Evolutionary conservation across 345 rosid genomes (phyloP).

Genomic region (Salix viminalis): DNA sequence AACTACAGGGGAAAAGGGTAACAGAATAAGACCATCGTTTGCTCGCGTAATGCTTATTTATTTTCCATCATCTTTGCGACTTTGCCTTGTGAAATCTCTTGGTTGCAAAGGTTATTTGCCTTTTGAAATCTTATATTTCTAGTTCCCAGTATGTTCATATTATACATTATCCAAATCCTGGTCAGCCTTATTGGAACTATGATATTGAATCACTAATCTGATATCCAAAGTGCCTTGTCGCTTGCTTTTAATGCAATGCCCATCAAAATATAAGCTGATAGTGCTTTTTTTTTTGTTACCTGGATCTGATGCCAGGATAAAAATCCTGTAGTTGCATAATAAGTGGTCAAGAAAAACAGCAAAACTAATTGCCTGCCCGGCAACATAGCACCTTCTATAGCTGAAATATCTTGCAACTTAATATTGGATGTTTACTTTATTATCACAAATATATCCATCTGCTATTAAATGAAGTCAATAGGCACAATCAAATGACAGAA

Average conservation of each 20-base stretch:
- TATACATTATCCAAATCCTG: too few species aligned
- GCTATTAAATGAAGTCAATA: background rate
- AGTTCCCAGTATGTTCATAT: too few species aligned
- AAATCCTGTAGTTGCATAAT: background rate
- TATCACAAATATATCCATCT: background rate
- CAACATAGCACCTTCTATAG: background rate
- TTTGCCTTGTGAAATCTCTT: too few species aligned
- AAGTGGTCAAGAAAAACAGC: background rate
- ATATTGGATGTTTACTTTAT: background rate
- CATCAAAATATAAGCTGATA: background rate
- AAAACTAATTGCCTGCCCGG: background rate
- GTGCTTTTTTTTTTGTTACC: background rate
- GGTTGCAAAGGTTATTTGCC: too few species aligned
- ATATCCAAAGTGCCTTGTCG: background rate
- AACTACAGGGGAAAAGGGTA: too few species aligned
- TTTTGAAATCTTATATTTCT: too few species aligned
- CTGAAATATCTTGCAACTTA: background rate
- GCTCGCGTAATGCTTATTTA: too few species aligned
- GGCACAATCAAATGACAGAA: background rate
- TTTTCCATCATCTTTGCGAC: too few species aligned
- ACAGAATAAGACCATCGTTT: too few species aligned
- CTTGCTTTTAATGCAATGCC: background rate
- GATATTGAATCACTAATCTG: too few species aligned
- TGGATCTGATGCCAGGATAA: background rate
- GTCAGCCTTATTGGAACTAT: too few species aligned